A percentile compares a stretch with the other conserved stretches of the same genome.
These are phyloP conservation scores for Aspergillus hiratsukae DNA, from an alignment of 2,329 filamentous ascomycete species.

Conservation along the genomic window DNA sequence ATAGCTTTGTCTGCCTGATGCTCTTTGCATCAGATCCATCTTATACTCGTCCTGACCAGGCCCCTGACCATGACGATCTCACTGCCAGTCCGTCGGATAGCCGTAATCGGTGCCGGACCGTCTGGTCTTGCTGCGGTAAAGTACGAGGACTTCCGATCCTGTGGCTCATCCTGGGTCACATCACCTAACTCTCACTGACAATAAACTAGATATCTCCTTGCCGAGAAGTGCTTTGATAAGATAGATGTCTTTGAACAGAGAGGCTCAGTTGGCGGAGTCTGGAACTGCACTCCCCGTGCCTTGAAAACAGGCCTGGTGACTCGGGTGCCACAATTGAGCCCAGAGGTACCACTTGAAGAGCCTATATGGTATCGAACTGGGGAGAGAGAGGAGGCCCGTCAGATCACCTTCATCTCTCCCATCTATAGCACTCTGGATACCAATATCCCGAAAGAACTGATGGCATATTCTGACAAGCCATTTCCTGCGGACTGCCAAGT, in stretches of 20 bases:
- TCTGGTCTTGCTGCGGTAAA: constrained; percentile 74
- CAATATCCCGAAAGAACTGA: constrained; percentile 77
- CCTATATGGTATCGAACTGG: constrained; percentile 49
- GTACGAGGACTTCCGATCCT: constrained; percentile 26
- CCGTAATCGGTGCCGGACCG: constrained; percentile 79
- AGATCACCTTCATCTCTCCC: constrained; percentile 70
- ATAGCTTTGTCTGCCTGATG: background rate
- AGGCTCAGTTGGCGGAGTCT: constrained; percentile 71
- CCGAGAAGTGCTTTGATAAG: constrained; percentile 63
- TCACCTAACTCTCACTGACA: constrained; percentile 16
- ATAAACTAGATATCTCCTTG: constrained; percentile 59
- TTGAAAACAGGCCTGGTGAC: constrained; percentile 41
- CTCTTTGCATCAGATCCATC: background rate
- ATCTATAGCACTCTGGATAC: constrained; percentile 80
- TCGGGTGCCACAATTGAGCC: constrained; percentile 64
- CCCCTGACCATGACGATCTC: constrained; percentile 16
- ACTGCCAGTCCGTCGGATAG: constrained; percentile 46
- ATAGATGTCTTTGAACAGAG: constrained; percentile 83
- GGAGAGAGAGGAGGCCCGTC: constrained; percentile 14
- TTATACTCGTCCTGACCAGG: background rate
- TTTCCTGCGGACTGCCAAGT: constrained; percentile 64
- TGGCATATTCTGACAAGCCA: constrained; percentile 69
- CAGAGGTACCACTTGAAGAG: constrained; percentile 56
- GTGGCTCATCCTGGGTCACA: background rate
- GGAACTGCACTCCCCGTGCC: constrained; percentile 66